Evolutionary conservation across 2,329 filamentous ascomycete genomes (phyloP).

Genomic region (Cadophora luteo-olivacea): DNA sequence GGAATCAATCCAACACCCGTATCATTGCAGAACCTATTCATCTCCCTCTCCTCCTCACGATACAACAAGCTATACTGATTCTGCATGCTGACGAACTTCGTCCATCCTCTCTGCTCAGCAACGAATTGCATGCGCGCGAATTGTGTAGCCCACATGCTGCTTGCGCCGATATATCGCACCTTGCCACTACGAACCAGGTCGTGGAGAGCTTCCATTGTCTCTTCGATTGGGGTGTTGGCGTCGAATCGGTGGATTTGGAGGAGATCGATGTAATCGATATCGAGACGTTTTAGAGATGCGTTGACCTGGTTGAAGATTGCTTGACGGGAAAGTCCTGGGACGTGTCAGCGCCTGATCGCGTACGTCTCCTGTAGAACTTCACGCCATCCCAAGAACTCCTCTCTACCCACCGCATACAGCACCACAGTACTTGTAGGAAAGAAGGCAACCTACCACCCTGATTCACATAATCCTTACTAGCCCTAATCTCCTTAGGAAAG

Average conservation of each 20-base stretch:
- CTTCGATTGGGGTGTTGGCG: slow-evolving; percentile 55
- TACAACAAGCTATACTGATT: slow-evolving; percentile 61
- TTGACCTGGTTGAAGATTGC: slow-evolving; percentile 72
- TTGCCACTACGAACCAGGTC: slow-evolving; percentile 64
- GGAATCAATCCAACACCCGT: slow-evolving; percentile 52
- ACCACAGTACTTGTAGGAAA: slow-evolving; percentile 11
- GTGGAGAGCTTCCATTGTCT: slow-evolving; percentile 69
- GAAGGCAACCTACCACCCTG: slow-evolving; percentile 37
- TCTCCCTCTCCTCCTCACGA: slow-evolving; percentile 61
- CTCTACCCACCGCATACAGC: neutral
- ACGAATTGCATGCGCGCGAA: slow-evolving; percentile 57
- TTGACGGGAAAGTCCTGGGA: slow-evolving; percentile 62
- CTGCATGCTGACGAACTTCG: slow-evolving; percentile 64
- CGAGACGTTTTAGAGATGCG: slow-evolving; percentile 60
- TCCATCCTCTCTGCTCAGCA: slow-evolving; percentile 60
- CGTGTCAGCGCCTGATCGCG: neutral
- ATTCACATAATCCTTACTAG: slow-evolving; percentile 58
- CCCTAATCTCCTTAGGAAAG: slow-evolving; percentile 49
- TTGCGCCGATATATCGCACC: slow-evolving; percentile 61
- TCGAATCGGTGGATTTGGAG: slow-evolving; percentile 68
- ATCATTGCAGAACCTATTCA: slow-evolving; percentile 51
- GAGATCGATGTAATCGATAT: slow-evolving; percentile 63
- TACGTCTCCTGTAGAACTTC: no score
- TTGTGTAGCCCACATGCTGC: slow-evolving; percentile 55
- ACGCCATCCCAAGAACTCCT: no score